phyloP scores from a whole-genome alignment of 352 stramenopile genomes.

The Pythium angustatum region DNA sequence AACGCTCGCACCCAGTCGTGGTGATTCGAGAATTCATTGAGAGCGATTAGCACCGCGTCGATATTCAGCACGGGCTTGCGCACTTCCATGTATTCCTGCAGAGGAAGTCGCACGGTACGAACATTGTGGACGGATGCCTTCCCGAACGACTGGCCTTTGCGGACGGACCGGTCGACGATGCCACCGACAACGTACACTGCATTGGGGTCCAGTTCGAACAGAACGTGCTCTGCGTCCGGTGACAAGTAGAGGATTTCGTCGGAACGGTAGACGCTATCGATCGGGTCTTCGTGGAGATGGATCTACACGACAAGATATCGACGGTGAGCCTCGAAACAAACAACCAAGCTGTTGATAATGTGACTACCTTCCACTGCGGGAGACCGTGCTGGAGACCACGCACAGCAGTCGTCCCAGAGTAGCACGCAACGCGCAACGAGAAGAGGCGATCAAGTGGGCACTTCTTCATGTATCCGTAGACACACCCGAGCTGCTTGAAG shows the following conservation, averaged over 20 bases:
- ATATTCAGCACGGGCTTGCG: conserved; percentile 78
- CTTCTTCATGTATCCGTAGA: conserved; percentile 78
- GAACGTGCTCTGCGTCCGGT: conserved; percentile 72
- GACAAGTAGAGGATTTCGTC: conserved; percentile 78
- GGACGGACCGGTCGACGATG: conserved; percentile 85
- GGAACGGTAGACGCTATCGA: conserved; percentile 54
- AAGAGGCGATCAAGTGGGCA: conserved; percentile 62
- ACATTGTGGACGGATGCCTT: conserved; percentile 40
- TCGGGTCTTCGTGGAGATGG: conserved; percentile 39
- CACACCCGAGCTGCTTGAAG: conserved; percentile 78
- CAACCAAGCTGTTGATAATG: no score
- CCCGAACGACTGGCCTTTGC: conserved; percentile 42
- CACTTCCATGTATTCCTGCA: conserved; percentile 62
- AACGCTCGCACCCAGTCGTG: conserved; percentile 69
- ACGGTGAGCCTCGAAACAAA: no score
- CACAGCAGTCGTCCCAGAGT: conserved; percentile 29
- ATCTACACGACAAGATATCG: conserved; percentile 4
- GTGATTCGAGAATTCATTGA: conserved; percentile 80
- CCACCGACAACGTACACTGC: conserved; percentile 79
- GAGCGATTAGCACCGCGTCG: conserved; percentile 65
- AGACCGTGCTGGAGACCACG: conserved; percentile 49
- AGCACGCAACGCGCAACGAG: conserved; percentile 64
- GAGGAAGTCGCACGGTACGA: conserved; percentile 51
- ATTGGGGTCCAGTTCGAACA: conserved; percentile 47
- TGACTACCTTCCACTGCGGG: conserved; percentile 64